Percentiles rank a stretch among this genome's conserved stretches.
These are phyloP conservation scores for Kwoniella sp. DNA, from an alignment of 768 basidiomycete genomes.

Conservation along the genomic window DNA sequence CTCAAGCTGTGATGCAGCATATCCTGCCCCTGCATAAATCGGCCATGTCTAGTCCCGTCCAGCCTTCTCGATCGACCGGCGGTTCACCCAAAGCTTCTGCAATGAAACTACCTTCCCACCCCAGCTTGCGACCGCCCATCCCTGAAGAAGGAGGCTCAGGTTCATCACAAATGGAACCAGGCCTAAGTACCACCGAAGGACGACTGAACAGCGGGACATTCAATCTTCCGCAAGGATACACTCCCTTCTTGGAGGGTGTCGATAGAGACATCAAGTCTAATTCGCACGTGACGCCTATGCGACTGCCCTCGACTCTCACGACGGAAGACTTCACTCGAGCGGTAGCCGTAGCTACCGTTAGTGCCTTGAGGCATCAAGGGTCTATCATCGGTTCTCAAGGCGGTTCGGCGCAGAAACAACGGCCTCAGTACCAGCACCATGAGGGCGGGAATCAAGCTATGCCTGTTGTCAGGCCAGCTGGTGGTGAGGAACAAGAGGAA, in stretches of 20 bases:
- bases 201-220: constrained; percentile 9
- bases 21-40: constrained; percentile 48
- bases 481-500: constrained; percentile 59
- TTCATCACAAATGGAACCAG: constrained; percentile 28
- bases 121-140: background rate
- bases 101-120: constrained; percentile 9
- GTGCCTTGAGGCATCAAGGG: constrained; percentile 70
- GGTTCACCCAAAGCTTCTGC: constrained; percentile 13
- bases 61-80: constrained; percentile 2
- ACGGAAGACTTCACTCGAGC: constrained; percentile 90
- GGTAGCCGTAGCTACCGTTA: constrained; percentile 90
- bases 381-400: constrained; percentile 59
- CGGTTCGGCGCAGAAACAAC: constrained; percentile 22
- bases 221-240: constrained; percentile 57
- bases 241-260: constrained; percentile 49
- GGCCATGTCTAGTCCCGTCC: constrained; percentile 50
- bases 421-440: constrained; percentile 1
- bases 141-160: constrained; percentile 3
- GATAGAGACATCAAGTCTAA: constrained; percentile 34
- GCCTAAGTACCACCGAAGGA: constrained; percentile 41
- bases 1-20: constrained; percentile 53
- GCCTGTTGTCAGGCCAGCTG: constrained; percentile 45
- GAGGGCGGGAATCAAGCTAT: background rate
- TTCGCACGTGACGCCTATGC: constrained; percentile 45
- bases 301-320: constrained; percentile 68